A percentile compares a stretch with the other conserved stretches of the same genome.
phyloP scores from a whole-genome alignment of 441 rosid genomes.

The Populus tomentosa region DNA sequence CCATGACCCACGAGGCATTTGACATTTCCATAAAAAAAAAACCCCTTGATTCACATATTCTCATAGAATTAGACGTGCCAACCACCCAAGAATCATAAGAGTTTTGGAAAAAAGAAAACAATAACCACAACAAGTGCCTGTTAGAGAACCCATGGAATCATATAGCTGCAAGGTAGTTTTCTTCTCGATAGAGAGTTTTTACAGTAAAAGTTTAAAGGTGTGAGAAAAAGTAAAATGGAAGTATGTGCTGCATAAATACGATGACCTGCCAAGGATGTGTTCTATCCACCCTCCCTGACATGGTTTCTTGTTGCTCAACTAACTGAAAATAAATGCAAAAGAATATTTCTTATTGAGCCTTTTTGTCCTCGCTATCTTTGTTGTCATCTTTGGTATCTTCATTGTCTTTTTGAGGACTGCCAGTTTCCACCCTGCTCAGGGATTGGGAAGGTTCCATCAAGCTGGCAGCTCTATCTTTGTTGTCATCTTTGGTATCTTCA shows the following conservation, averaged over 20 bases:
- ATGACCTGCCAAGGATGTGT: constrained; percentile 7
- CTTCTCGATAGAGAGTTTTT: neutral
- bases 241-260: constrained; percentile 7
- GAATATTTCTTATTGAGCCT: constrained; percentile 14
- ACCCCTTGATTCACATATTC: neutral
- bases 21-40: neutral
- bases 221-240: constrained; percentile 6
- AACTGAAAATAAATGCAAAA: neutral
- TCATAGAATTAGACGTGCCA: neutral
- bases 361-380: constrained; percentile 27
- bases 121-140: neutral
- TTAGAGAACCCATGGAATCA: neutral
- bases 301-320: neutral
- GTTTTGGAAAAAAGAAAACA: neutral
- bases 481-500: too few relatives aligned
- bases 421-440: constrained; percentile 26
- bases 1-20: neutral
- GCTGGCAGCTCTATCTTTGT: too few relatives aligned
- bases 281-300: constrained; percentile 16
- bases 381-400: constrained; percentile 8
- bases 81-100: neutral
- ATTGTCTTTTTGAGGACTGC: constrained; percentile 24
- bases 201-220: neutral
- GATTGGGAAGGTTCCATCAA: constrained; percentile 51
- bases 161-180: neutral